Evolutionary conservation across 2,329 filamentous ascomycete species (phyloP).

Genomic region (Stagonosporopsis vannaccii): DNA sequence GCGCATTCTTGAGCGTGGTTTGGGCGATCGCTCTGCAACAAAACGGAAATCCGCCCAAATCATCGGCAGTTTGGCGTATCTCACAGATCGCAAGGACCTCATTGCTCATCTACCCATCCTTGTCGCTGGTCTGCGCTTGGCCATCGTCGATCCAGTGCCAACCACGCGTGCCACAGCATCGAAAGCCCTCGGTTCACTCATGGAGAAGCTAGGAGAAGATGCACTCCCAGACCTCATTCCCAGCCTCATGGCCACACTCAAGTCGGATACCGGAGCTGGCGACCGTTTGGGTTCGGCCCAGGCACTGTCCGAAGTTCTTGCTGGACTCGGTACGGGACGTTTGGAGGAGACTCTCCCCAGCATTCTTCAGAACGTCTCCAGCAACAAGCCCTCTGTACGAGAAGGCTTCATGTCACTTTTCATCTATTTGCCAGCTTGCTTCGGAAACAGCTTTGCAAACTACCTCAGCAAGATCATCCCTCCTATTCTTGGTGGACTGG

Average conservation of each 20-base stretch:
- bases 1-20: conserved; percentile 90
- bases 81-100: conserved; percentile 95
- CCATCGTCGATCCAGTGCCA: conserved; percentile 93
- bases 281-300: conserved; percentile 96
- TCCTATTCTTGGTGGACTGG: conserved; percentile 89
- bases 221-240: conserved; percentile 96
- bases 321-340: conserved; percentile 88
- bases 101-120: conserved; percentile 89
- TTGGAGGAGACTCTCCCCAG: conserved; percentile 96
- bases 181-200: conserved; percentile 92
- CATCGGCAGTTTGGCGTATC: conserved; percentile 94
- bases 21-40: conserved; percentile 89
- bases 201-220: conserved; percentile 98
- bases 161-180: conserved; percentile 96
- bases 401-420: conserved; percentile 99
- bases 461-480: conserved; percentile 97
- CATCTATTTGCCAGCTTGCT: conserved; percentile 98
- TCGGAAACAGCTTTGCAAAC: conserved; percentile 96
- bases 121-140: conserved; percentile 85
- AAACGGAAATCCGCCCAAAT: conserved; percentile 97
- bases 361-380: conserved; percentile 94
- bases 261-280: conserved; percentile 94
- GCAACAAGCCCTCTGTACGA: conserved; percentile 85
- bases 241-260: conserved; percentile 95
- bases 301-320: conserved; percentile 93